Percentiles rank a stretch among this genome's conserved stretches.
Evolutionary conservation across 2,329 filamentous ascomycete genomes (phyloP).

Genomic region (Curvularia eragrostidis): DNA sequence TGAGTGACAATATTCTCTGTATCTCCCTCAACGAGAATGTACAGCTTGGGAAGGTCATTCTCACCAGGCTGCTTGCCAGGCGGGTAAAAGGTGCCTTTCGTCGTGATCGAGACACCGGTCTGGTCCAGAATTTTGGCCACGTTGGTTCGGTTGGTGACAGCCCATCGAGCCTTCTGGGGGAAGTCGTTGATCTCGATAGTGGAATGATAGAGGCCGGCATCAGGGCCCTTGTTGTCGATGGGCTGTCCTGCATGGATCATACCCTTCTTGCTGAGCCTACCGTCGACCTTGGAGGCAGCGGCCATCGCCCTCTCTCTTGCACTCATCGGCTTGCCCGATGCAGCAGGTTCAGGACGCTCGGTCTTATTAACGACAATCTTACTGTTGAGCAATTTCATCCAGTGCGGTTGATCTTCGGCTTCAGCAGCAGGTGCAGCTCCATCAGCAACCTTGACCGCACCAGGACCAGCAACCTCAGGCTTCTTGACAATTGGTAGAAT

Average conservation of each 20-base stretch:
- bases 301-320: constrained; percentile 80
- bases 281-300: constrained; percentile 91
- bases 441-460: constrained; percentile 42
- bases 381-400: constrained; percentile 60
- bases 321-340: constrained; percentile 64
- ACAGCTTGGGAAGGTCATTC: constrained; percentile 87
- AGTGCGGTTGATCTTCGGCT: constrained; percentile 34
- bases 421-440: constrained; percentile 22
- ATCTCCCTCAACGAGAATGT: constrained; percentile 96
- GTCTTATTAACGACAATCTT: constrained; percentile 78
- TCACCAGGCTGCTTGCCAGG: constrained; percentile 77
- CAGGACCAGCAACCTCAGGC: constrained; percentile 53
- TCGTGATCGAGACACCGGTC: constrained; percentile 95
- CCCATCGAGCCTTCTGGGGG: constrained; percentile 97
- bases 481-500: constrained; percentile 65
- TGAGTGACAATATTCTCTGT: constrained; percentile 91
- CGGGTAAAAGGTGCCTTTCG: constrained; percentile 90
- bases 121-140: constrained; percentile 97
- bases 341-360: constrained; percentile 59
- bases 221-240: constrained; percentile 97
- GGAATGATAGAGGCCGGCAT: constrained; percentile 95
- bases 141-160: constrained; percentile 97
- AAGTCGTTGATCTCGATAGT: constrained; percentile 99
- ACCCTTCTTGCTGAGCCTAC: constrained; percentile 85
- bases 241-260: constrained; percentile 90